Evolutionary conservation across 257 asterid species (phyloP).

Genomic region (Solanum neorickii): DNA sequence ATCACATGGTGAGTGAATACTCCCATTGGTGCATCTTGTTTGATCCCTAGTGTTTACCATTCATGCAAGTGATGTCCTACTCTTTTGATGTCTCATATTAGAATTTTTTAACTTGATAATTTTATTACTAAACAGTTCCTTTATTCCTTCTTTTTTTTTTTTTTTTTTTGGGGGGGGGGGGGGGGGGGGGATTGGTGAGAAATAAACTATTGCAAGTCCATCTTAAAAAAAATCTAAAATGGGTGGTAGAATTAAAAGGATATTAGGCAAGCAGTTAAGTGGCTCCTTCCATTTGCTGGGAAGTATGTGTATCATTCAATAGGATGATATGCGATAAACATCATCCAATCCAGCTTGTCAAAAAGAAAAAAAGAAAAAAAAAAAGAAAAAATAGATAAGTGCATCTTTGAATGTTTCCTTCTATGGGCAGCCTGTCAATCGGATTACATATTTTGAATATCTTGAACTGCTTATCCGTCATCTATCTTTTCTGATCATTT

Average conservation of each 20-base stretch:
- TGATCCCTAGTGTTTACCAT: background rate
- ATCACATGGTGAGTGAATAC: constrained; percentile 81
- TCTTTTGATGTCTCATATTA: background rate
- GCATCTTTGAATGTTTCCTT: background rate
- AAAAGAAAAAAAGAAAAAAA: background rate
- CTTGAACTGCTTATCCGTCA: background rate
- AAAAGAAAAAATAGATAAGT: background rate
- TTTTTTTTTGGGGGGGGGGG: no score
- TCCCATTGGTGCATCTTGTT: background rate
- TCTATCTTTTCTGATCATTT: background rate
- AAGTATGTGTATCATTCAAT: background rate
- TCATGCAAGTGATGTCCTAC: background rate
- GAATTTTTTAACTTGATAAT: background rate
- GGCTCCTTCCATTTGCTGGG: background rate
- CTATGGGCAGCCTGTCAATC: background rate
- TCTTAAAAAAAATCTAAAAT: background rate
- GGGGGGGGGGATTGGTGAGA: background rate
- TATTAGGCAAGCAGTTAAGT: background rate
- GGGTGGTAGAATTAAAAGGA: background rate
- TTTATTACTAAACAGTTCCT: background rate
- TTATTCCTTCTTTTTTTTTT: background rate
- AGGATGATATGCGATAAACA: background rate
- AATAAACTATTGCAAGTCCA: background rate
- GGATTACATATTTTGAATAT: background rate
- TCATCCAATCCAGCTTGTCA: background rate